A percentile compares a stretch with the other conserved stretches of the same genome.
phyloP scores from a whole-genome alignment of 2,329 filamentous ascomycete species.

The Orbilia quercus region DNA sequence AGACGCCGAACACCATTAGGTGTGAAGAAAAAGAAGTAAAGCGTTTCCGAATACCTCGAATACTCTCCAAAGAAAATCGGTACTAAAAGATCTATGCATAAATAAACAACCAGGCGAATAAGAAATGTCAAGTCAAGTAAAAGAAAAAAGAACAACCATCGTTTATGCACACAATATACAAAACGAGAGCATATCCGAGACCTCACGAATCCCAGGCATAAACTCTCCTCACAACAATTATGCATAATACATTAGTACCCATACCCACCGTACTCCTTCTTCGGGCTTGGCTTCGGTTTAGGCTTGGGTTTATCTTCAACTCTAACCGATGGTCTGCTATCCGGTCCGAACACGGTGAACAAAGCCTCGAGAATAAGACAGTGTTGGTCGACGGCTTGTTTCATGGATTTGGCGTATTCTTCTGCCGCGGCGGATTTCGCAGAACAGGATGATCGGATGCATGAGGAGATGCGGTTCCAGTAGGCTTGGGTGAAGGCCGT shows the following conservation, averaged over 20 bases:
- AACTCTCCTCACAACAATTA: no score
- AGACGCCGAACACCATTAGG: background rate
- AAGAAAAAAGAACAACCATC: background rate
- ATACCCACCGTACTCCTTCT: background rate
- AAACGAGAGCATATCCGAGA: no score
- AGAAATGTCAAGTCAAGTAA: background rate
- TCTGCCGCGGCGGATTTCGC: constrained; percentile 3
- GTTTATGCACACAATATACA: no score
- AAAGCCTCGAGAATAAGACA: constrained; percentile 15
- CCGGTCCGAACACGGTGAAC: constrained; percentile 7
- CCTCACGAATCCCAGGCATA: no score
- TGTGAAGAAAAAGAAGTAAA: background rate
- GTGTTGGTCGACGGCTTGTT: constrained; percentile 12
- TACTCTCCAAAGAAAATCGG: no score
- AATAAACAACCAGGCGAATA: no score
- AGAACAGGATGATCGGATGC: constrained; percentile 18
- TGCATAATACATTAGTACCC: constrained; percentile 1
- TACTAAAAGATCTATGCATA: no score
- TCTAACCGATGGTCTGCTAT: background rate
- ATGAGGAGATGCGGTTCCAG: constrained; percentile 22
- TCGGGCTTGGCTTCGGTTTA: constrained; percentile 7
- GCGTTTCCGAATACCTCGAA: no score
- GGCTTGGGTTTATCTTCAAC: background rate
- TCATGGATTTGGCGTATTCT: constrained; percentile 21
- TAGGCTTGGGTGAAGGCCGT: constrained; percentile 32